Base-by-base conservation (phyloP, 768 basidiomycete genomes). In the Sarcodon aspratus region DNA sequence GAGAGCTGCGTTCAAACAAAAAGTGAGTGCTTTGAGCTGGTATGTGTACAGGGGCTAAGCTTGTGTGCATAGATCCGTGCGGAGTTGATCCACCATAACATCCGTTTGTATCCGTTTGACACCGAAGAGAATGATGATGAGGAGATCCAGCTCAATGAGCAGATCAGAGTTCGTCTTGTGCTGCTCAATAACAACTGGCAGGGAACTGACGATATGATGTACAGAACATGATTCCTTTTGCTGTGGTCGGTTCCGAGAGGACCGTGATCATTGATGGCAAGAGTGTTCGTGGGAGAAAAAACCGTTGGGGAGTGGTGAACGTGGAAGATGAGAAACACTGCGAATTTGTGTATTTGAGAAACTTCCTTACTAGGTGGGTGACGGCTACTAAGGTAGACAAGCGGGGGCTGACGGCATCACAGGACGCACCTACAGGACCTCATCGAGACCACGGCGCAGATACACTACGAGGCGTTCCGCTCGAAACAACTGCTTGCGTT, bases 401-500 rank as follows among this genome's bases (percentile, higher is more conserved):
- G 2, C 17, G 7, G 15, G 40, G 13, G 17, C 17, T 42, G 13
- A 17, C 9, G 5, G 27, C 6, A 13, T 7, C 40, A 44, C 52
- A 87, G 94, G 68, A 95, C 95, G 32, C 96, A 99, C 69, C 67
- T 99, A 61, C 95, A 99, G 66, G 95, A 98, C 62, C 70, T 99
- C 63, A 99, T 99, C 63, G 95, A 99, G 74, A 96, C 95, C 49
- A 98, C 96, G 9, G 93, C 96, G 9, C 89, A 94, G 67, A 96
- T 95, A 65, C 95, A 99, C 70, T 99, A 98, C 65, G 95, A 99
- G 73, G 92, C 94, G 8, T 99, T 99, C 91, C 82, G 95, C 55
- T 95, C 92, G 58, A 97, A 97, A 72, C 95, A 99, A 71, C 69
- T 98, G 56, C 75, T 97, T 44, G 95, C 95, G 11, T 79, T 98